Conservation (phyloP, 768 basidiomycete species). For the Mycena rosella region DNA sequence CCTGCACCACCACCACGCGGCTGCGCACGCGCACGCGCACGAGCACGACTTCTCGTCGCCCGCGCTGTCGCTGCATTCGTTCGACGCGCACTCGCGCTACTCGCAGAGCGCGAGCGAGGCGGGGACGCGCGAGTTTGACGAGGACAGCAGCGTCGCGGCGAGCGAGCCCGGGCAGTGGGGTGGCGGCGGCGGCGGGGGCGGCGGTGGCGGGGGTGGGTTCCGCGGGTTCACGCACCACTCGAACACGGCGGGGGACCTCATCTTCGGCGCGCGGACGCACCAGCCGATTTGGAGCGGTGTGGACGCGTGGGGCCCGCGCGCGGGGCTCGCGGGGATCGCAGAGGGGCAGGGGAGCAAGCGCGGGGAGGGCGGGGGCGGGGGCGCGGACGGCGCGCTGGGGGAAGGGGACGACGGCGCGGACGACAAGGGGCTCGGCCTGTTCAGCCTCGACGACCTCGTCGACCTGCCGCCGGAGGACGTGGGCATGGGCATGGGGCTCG, state of each 20-base stretch:
- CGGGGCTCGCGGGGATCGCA: conserved; percentile 65
- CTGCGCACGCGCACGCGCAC: not conserved
- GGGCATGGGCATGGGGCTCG: conserved; percentile 11
- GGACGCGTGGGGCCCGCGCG: conserved; percentile 39
- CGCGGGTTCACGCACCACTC: conserved; percentile 88
- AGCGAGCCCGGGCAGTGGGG: conserved; percentile 38
- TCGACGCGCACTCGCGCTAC: conserved; percentile 21
- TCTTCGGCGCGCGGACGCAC: conserved; percentile 81
- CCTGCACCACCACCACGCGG: conserved; percentile 2
- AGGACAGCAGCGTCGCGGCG: conserved; percentile 30
- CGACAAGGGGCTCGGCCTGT: conserved; percentile 52
- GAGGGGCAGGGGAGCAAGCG: conserved; percentile 48
- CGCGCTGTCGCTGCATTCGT: conserved; percentile 32
- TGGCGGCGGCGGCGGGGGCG: too few species aligned
- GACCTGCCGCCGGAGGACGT: conserved; percentile 61
- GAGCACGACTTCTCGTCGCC: conserved; percentile 28
- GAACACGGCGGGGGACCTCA: conserved; percentile 85
- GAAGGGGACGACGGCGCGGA: conserved; percentile 22
- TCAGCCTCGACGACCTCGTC: conserved; percentile 76
- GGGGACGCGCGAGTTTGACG: conserved; percentile 33
- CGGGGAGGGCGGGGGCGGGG: too few species aligned
- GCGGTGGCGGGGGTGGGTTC: conserved; percentile 56
- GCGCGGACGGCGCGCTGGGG: conserved; percentile 38
- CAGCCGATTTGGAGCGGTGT: conserved; percentile 58
- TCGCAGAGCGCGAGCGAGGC: conserved; percentile 28